Conservation (phyloP, 2,329 filamentous ascomycete genomes). For the Diplodia intermedia region DNA sequence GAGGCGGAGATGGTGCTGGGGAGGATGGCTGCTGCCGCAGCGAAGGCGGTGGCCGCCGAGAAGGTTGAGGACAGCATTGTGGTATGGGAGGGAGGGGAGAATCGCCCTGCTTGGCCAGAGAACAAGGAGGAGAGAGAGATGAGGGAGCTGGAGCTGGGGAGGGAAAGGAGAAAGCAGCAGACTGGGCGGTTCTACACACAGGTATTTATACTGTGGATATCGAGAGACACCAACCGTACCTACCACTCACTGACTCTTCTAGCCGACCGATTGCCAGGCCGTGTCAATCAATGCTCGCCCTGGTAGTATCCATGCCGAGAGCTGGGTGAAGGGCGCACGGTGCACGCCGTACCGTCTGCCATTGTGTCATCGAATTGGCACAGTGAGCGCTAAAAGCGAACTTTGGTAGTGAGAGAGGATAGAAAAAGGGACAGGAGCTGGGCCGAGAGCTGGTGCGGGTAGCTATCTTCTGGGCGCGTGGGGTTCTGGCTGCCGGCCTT, state of each 20-base stretch:
- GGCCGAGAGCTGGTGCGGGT: conserved; percentile 4
- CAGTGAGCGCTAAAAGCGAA: background rate
- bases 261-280: background rate
- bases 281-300: conserved; percentile 10
- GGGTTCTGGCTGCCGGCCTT: conserved; percentile 10
- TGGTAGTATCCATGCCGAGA: conserved; percentile 16
- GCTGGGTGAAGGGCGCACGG: background rate
- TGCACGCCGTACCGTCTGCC: background rate
- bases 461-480: conserved; percentile 24
- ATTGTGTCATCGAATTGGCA: conserved; percentile 7
- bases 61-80: conserved; percentile 20
- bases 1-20: background rate
- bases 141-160: conserved; percentile 5
- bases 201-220: conserved; percentile 11
- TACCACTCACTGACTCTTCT: conserved; percentile 13
- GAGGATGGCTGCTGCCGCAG: background rate
- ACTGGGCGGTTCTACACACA: background rate
- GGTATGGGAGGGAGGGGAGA: background rate
- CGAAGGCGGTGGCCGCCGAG: background rate
- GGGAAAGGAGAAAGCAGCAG: background rate
- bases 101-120: background rate
- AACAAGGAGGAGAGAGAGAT: background rate
- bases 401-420: background rate
- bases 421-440: background rate
- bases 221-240: background rate